Percentiles rank a stretch among this genome's conserved stretches.
These are phyloP conservation scores for Psophocarpus tetragonolobus DNA, from an alignment of 306 rosid species.

Conservation along the genomic window DNA sequence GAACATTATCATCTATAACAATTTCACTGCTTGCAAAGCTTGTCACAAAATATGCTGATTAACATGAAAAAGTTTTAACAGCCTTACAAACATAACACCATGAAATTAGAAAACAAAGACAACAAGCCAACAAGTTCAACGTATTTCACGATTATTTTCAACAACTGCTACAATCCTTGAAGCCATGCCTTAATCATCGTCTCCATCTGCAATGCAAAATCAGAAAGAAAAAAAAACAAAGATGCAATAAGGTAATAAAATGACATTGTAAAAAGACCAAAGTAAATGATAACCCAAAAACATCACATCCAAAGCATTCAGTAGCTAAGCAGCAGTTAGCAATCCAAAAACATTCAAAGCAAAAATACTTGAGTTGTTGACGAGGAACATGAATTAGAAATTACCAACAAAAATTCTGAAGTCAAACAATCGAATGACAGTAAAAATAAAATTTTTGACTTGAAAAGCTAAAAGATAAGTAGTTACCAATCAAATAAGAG, in stretches of 20 bases:
- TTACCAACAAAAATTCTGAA: background rate
- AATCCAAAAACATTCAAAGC: conserved; percentile 9
- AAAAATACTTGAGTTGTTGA: background rate
- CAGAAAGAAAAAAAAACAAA: conserved; percentile 34
- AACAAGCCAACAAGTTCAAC: conserved; percentile 34
- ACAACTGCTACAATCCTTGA: conserved; percentile 29
- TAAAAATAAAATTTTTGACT: background rate
- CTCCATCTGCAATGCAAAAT: conserved; percentile 55
- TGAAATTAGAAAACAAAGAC: conserved; percentile 31
- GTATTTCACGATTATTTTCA: conserved; percentile 36
- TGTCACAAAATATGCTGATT: conserved; percentile 36
- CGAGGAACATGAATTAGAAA: background rate
- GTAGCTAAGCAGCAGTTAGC: conserved; percentile 7
- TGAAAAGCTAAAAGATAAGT: conserved; percentile 11
- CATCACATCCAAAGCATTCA: conserved; percentile 4
- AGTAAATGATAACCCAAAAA: conserved; percentile 17
- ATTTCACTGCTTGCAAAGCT: conserved; percentile 28
- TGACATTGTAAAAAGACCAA: background rate
- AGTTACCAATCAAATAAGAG: background rate
- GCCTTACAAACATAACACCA: conserved; percentile 42
- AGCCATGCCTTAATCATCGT: conserved; percentile 48
- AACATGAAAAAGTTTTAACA: conserved; percentile 26
- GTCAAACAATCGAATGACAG: background rate
- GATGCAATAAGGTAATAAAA: background rate
- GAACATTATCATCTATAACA: conserved; percentile 23